A percentile compares a stretch with the other conserved stretches of the same genome.
These are phyloP conservation scores for Aurifilum marmelostoma DNA, from an alignment of 2,329 filamentous ascomycete genomes.

Conservation along the genomic window DNA sequence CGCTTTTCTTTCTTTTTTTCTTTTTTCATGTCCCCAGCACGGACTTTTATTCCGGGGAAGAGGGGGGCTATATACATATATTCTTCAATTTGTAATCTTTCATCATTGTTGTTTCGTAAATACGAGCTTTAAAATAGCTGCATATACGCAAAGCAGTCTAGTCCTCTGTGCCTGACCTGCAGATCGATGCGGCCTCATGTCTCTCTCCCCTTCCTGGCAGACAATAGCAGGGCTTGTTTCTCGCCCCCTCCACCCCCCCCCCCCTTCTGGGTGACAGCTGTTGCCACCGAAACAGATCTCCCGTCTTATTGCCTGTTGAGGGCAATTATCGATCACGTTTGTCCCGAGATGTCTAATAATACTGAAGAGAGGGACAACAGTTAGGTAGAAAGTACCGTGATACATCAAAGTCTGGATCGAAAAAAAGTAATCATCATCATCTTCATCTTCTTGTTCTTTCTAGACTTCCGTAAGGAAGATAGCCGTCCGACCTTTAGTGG, in stretches of 20 bases:
- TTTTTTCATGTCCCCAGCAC: background rate
- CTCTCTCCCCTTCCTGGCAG: background rate
- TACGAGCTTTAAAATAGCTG: background rate
- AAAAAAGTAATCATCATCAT: background rate
- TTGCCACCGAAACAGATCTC: background rate
- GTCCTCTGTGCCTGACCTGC: background rate
- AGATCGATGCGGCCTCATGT: background rate
- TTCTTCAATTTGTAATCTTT: background rate
- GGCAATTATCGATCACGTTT: background rate
- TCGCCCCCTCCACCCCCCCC: no score
- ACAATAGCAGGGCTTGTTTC: background rate
- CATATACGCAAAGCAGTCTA: background rate
- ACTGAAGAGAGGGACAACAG: background rate
- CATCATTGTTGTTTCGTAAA: background rate
- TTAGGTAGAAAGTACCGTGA: background rate
- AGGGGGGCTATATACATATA: background rate
- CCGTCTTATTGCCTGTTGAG: background rate
- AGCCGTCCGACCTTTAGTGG: background rate
- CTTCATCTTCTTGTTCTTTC: background rate
- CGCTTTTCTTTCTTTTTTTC: background rate
- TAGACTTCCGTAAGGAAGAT: background rate
- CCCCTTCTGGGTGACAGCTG: background rate
- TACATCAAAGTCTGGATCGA: background rate
- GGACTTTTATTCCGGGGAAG: background rate
- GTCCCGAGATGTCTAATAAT: background rate